Percentiles rank a stretch among this genome's conserved stretches.
These are phyloP conservation scores for Glycine tomentella DNA, from an alignment of 306 rosid species.

Conservation along the genomic window DNA sequence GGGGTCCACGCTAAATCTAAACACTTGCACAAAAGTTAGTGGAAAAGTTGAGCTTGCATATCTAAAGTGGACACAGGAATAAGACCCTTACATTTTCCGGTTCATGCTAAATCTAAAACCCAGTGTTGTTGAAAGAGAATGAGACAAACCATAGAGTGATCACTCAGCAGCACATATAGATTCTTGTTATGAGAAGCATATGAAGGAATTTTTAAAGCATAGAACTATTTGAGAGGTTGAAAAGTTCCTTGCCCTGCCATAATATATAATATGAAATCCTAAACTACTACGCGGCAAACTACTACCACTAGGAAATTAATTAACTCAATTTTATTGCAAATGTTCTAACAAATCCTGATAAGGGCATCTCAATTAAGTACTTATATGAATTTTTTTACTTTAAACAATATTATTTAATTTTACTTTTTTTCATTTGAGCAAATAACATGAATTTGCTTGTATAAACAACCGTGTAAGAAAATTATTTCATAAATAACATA, in stretches of 20 bases:
- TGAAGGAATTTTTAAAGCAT: conserved; percentile 6
- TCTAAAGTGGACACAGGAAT: conserved; percentile 34
- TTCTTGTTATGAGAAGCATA: conserved; percentile 17
- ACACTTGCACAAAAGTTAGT: conserved; percentile 20
- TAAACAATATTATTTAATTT: too few species aligned
- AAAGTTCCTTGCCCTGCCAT: conserved; percentile 37
- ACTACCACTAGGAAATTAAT: conserved; percentile 45
- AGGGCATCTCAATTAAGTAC: background rate
- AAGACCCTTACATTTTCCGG: conserved; percentile 11
- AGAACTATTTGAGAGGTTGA: conserved; percentile 45
- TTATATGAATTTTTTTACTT: too few species aligned
- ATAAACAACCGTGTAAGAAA: too few species aligned
- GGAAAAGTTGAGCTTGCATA: conserved; percentile 38
- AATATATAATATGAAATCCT: conserved; percentile 30
- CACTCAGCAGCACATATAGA: too few species aligned
- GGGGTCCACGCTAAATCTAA: conserved; percentile 3
- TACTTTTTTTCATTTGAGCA: too few species aligned
- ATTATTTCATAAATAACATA: too few species aligned
- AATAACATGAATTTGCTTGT: too few species aligned
- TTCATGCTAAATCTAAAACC: too few species aligned
- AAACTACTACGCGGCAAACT: conserved; percentile 42
- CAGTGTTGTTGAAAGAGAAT: too few species aligned
- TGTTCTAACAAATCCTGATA: conserved; percentile 53
- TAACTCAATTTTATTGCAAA: conserved; percentile 15
- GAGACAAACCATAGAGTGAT: too few species aligned